Evolutionary conservation across 306 rosid genomes (phyloP), one percentile per base, ranked within the genome.

Genomic region (Gillenia trifoliata): DNA sequence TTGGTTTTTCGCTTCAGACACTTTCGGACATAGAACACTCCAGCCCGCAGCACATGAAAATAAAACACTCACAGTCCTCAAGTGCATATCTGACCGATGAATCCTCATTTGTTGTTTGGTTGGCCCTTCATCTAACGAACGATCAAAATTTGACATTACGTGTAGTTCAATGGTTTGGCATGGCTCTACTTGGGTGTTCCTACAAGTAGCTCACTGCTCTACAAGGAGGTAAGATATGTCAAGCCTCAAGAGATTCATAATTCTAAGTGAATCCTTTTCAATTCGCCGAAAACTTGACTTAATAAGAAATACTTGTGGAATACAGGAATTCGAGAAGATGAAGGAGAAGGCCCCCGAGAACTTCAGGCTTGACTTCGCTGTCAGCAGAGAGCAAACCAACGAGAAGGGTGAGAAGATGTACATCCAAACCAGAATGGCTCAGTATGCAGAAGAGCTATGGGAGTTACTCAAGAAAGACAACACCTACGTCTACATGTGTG

Each of bases 171-270:
- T 73, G 98, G 98, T 64, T 86, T 94, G 90, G 98, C 97, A 29
- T 94, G 98, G 98, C 98, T 94, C 61, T 94, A 91, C 90, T 84
- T 94, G 89, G 98, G 98, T 71, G 98, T 94, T 22, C 98, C 98
- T 54, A 94, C 98, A 45, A 79, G 98, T 78, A 94, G 96, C 82
- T 94, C 98, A 45, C 85, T 94, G 73, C 98, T 94, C 63, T 94
- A 94, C 84, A 94, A 94, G 81, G 98, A 94, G 96, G 98, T 90
- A 73, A 91, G 86, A 70, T 31, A 65, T 64, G 17, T 11, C 30
- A 41, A 19, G 41, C 41, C 52, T 20, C n/a, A 41, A 19, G 41
- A 60, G 54, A 25, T 56, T 28, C n/a, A 40, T 20, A 11, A 6
- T 59, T 60, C 41, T 26, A 9, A 25, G 20, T 72, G 20, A 4